Evolutionary conservation across 129 eudicot genomes (phyloP).

Genomic region (Escallonia herrerae): DNA sequence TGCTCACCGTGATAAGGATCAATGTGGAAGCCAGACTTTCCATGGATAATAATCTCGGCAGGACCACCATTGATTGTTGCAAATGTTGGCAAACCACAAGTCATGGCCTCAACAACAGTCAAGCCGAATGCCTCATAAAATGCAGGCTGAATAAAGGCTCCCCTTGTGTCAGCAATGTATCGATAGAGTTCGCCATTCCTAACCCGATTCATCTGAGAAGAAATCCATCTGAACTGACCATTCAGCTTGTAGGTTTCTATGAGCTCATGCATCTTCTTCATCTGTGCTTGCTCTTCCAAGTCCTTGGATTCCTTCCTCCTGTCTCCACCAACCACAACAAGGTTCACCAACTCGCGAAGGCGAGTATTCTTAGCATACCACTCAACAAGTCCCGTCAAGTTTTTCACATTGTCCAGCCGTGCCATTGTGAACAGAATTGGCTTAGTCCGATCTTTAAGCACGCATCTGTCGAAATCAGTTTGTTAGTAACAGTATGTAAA

Average conservation of each 20-base stretch:
- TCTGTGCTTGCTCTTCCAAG: conserved; percentile 70
- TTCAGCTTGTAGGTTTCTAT: conserved; percentile 56
- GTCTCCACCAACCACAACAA: conserved; percentile 82
- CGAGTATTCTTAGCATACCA: conserved; percentile 60
- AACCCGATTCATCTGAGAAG: conserved; percentile 71
- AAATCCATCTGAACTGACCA: conserved; percentile 80
- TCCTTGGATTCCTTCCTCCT: conserved; percentile 73
- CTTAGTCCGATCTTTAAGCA: conserved; percentile 58
- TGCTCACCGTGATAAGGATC: conserved; percentile 76
- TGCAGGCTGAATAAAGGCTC: conserved; percentile 74
- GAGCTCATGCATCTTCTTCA: conserved; percentile 67
- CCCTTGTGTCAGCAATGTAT: conserved; percentile 61
- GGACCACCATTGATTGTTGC: conserved; percentile 82
- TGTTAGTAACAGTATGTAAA: background rate
- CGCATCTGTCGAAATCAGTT: conserved; percentile 32
- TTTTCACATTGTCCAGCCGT: conserved; percentile 66
- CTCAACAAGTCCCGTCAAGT: conserved; percentile 72
- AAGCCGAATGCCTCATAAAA: conserved; percentile 74
- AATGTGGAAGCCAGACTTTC: conserved; percentile 77
- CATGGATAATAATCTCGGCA: conserved; percentile 68
- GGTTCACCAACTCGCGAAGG: conserved; percentile 60
- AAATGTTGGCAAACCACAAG: conserved; percentile 75
- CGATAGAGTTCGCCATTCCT: conserved; percentile 78
- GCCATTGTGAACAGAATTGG: conserved; percentile 82
- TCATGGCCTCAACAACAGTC: conserved; percentile 83